Percentiles rank a stretch among this genome's conserved stretches.
Conservation (phyloP, 306 rosid species). For the Glycine latifolia region DNA sequence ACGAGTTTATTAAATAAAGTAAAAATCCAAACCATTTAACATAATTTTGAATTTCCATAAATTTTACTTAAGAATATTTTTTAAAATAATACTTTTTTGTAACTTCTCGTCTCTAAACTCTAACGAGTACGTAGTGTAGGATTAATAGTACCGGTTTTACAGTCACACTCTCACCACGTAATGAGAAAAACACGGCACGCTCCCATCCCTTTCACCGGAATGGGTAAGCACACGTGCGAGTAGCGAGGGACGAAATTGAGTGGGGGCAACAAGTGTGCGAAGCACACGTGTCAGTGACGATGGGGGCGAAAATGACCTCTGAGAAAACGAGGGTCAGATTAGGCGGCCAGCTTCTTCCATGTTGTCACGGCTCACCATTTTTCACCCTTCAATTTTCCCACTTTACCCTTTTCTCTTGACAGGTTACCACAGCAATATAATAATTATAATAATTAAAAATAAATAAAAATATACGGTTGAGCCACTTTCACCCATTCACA, state of each 20-base stretch:
- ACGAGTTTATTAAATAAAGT: background rate
- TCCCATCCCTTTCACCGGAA: background rate
- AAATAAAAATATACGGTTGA: background rate
- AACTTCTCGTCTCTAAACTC: background rate
- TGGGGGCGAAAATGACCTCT: slow-evolving; percentile 34
- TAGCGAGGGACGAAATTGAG: background rate
- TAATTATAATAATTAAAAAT: background rate
- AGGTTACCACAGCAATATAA: background rate
- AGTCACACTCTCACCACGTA: background rate
- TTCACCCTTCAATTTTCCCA: background rate
- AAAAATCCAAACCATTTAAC: too few relatives aligned
- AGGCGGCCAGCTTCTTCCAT: slow-evolving; percentile 36
- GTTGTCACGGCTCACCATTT: slow-evolving; percentile 28
- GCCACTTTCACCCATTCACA: background rate
- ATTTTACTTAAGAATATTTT: too few relatives aligned
- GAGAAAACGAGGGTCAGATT: slow-evolving; percentile 36
- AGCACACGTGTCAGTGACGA: slow-evolving; percentile 31
- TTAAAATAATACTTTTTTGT: background rate
- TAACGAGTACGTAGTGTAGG: background rate
- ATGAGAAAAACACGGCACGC: slow-evolving; percentile 27
- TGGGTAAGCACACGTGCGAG: slow-evolving; percentile 15
- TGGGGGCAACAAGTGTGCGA: background rate
- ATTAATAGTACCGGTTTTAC: background rate
- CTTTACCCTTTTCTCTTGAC: slow-evolving; percentile 22
- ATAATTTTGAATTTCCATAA: too few relatives aligned